Conservation (phyloP, 441 rosid species). For the Gossypium gossypioides region DNA sequence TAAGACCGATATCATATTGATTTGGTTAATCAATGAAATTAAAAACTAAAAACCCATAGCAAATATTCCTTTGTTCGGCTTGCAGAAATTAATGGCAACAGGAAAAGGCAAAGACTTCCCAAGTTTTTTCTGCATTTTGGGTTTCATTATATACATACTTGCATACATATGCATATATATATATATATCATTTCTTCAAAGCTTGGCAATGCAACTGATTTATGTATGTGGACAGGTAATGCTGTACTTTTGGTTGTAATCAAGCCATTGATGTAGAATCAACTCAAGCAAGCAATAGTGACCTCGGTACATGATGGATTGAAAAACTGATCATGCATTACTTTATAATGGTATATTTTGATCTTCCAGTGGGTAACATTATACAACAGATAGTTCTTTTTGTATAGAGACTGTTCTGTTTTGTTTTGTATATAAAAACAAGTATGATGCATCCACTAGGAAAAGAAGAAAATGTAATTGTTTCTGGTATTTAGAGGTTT, state of each 20-base stretch:
- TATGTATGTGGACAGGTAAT: slow-evolving; percentile 46
- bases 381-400: background rate
- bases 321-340: background rate
- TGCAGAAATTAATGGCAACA: too few relatives aligned
- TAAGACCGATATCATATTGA: background rate
- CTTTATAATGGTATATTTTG: background rate
- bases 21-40: too few relatives aligned
- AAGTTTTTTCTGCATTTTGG: background rate
- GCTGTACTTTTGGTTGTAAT: slow-evolving; percentile 71
- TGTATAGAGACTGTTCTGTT: background rate
- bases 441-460: background rate
- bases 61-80: too few relatives aligned
- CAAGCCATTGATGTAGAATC: background rate
- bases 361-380: background rate
- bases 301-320: background rate
- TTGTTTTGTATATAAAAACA: background rate
- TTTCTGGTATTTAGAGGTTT: background rate
- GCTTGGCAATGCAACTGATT: slow-evolving; percentile 5
- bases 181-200: background rate
- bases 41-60: too few relatives aligned
- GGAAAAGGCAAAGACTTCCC: too few relatives aligned
- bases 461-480: background rate
- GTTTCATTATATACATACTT: background rate
- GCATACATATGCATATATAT: too few relatives aligned
- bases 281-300: background rate